Conservation (phyloP, 768 basidiomycete species). For the Termitomyces bulborhizus region DNA sequence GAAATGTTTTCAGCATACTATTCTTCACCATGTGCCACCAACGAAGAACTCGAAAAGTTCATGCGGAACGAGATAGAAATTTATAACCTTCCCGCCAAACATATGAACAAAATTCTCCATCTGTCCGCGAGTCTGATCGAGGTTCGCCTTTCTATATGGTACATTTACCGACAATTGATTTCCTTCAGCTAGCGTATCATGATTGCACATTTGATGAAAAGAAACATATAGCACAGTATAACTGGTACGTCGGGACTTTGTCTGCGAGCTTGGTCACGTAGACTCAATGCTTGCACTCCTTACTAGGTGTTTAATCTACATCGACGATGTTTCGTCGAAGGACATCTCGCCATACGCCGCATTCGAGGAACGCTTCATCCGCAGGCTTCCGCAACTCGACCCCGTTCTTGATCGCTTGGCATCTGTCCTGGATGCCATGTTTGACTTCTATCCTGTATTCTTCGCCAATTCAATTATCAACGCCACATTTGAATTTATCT, state of each 20-base stretch:
- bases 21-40: not conserved
- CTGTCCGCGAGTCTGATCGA: conserved; percentile 11
- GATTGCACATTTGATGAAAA: conserved; percentile 15
- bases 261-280: too few relatives aligned
- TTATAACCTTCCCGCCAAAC: not conserved
- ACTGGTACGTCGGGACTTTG: conserved; percentile 10
- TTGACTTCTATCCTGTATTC: conserved; percentile 13
- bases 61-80: conserved; percentile 8
- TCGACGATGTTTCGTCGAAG: conserved; percentile 13
- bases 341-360: conserved; percentile 4
- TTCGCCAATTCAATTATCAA: conserved; percentile 14
- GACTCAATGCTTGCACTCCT: not conserved
- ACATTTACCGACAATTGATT: not conserved
- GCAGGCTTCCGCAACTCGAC: conserved; percentile 13
- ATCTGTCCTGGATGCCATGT: conserved; percentile 7
- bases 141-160: not conserved
- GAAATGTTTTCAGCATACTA: not conserved
- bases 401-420: conserved; percentile 13
- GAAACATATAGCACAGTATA: conserved; percentile 12
- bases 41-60: conserved; percentile 7
- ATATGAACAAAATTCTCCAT: conserved; percentile 5
- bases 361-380: conserved; percentile 14
- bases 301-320: conserved; percentile 16
- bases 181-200: conserved; percentile 13
- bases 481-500: conserved; percentile 15